Evolutionary conservation across 2,329 filamentous ascomycete genomes (phyloP).

Genomic region (Aureobasidium namibiae): DNA sequence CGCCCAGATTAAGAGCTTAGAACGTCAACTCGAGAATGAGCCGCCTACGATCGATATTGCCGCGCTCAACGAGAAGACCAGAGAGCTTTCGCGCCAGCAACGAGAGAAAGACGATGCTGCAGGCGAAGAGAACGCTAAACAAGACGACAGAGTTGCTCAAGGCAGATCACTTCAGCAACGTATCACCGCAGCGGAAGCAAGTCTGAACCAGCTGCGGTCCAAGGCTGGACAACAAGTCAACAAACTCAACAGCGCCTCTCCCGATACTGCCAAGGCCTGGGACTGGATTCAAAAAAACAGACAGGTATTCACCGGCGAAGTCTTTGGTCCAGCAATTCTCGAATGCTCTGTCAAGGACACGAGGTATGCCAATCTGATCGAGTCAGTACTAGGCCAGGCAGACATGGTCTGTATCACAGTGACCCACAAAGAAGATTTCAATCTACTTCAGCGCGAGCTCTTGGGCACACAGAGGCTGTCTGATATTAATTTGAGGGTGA

Average conservation of each 20-base stretch:
- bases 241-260: conserved; percentile 52
- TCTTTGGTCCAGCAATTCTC: conserved; percentile 74
- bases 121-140: conserved; percentile 20
- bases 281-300: conserved; percentile 72
- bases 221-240: conserved; percentile 65
- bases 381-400: conserved; percentile 45
- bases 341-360: conserved; percentile 71
- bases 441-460: conserved; percentile 59
- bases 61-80: conserved; percentile 64
- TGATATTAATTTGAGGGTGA: conserved; percentile 63
- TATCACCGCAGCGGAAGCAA: conserved; percentile 35
- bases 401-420: conserved; percentile 61
- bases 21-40: conserved; percentile 53
- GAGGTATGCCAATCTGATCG: conserved; percentile 54
- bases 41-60: conserved; percentile 60
- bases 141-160: conserved; percentile 19
- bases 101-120: conserved; percentile 41
- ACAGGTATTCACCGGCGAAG: conserved; percentile 60
- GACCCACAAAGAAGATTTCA: conserved; percentile 68
- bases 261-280: conserved; percentile 63
- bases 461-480: conserved; percentile 56
- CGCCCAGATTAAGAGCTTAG: conserved; percentile 52
- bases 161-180: conserved; percentile 29
- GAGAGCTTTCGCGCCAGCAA: conserved; percentile 44
- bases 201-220: conserved; percentile 58